These are phyloP conservation scores for Pleurotus sapidus DNA, from an alignment of 768 basidiomycete genomes.

Conservation along the genomic window DNA sequence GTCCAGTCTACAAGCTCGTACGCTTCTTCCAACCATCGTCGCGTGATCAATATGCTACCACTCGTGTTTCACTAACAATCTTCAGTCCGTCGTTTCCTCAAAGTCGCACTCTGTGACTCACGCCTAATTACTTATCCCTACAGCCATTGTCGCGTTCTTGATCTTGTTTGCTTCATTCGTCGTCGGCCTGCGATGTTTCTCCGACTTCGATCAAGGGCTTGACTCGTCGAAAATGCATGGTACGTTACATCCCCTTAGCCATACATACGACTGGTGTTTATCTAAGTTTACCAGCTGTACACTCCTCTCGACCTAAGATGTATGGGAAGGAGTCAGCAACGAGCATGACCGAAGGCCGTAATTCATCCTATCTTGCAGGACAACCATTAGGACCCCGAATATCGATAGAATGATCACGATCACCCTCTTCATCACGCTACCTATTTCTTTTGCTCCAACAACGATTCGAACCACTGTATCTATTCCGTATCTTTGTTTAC, in stretches of 20 bases:
- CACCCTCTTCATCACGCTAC: not conserved
- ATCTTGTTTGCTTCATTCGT: slow-evolving; percentile 72
- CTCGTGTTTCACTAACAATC: slow-evolving; percentile 73
- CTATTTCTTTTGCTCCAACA: no score
- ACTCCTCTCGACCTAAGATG: slow-evolving; percentile 38
- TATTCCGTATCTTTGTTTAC: no score
- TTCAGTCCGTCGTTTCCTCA: slow-evolving; percentile 60
- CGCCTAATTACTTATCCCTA: not conserved
- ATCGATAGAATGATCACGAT: slow-evolving; percentile 64
- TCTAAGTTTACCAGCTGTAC: slow-evolving; percentile 42
- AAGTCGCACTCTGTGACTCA: not conserved
- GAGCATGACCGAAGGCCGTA: slow-evolving; percentile 40
- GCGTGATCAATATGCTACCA: slow-evolving; percentile 55
- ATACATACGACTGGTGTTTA: slow-evolving; percentile 21
- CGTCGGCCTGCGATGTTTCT: slow-evolving; percentile 75
- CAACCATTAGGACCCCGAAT: slow-evolving; percentile 57
- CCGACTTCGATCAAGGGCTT: slow-evolving; percentile 82
- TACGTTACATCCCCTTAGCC: slow-evolving; percentile 40
- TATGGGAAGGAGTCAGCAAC: slow-evolving; percentile 34
- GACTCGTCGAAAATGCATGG: slow-evolving; percentile 69
- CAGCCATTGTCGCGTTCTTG: slow-evolving; percentile 76
- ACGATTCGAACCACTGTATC: no score
- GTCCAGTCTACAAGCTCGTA: slow-evolving; percentile 77
- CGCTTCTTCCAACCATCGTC: slow-evolving; percentile 73
- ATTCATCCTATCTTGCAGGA: slow-evolving; percentile 52